These are phyloP conservation scores for Crepidotus variabilis DNA, from an alignment of 768 basidiomycete species.

Conservation along the genomic window DNA sequence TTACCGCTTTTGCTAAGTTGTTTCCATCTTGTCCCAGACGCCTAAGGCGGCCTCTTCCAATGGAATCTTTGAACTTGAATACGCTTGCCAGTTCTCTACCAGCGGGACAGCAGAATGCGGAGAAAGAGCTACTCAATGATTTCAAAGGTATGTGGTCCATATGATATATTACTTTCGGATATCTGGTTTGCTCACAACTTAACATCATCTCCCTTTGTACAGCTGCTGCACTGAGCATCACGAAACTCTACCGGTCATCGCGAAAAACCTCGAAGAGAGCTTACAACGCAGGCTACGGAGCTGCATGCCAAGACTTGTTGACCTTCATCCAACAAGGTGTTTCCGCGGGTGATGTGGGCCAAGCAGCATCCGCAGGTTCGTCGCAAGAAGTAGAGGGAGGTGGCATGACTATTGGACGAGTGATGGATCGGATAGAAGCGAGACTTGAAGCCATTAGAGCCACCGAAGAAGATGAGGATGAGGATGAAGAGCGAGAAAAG, in stretches of 20 bases:
- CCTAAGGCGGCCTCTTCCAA: conserved; percentile 17
- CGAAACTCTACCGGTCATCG: conserved; percentile 80
- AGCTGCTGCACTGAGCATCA: conserved; percentile 85
- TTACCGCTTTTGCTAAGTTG: too few relatives aligned
- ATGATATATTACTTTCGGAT: conserved; percentile 16
- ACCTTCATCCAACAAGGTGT: conserved; percentile 83
- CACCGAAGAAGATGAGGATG: conserved; percentile 78
- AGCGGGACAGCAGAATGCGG: conserved; percentile 68
- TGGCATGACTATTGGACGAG: conserved; percentile 72
- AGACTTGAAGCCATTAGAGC: conserved; percentile 71
- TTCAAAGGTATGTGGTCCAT: conserved; percentile 59
- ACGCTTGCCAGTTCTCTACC: conserved; percentile 76
- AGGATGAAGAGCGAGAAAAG: conserved; percentile 70
- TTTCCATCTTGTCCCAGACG: neutral
- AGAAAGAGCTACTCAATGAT: conserved; percentile 77
- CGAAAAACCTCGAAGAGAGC: conserved; percentile 73
- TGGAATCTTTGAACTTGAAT: conserved; percentile 79
- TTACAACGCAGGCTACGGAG: conserved; percentile 76
- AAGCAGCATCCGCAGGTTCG: conserved; percentile 28
- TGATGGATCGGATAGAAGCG: conserved; percentile 86
- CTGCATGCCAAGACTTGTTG: conserved; percentile 78
- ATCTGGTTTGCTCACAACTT: neutral
- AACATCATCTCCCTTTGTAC: conserved; percentile 7
- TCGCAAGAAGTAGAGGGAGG: conserved; percentile 44
- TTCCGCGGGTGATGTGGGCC: conserved; percentile 49